These are phyloP conservation scores for Tubosaeta sp. DNA, from an alignment of 768 basidiomycete genomes.

Conservation along the genomic window DNA sequence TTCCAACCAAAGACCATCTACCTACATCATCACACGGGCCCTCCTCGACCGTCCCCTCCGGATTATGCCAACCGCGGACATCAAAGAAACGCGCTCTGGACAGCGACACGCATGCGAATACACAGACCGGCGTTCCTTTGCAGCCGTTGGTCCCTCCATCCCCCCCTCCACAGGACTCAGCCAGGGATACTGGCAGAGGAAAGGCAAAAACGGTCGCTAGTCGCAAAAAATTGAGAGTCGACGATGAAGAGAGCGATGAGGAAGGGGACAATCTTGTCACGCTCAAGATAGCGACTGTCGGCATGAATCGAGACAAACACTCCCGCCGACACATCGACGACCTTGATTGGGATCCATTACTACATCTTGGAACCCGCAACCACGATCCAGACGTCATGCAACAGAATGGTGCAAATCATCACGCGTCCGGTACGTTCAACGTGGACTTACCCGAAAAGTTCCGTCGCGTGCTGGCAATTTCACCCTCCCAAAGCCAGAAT, in stretches of 20 bases:
- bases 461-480: slow-evolving; percentile 59
- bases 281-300: slow-evolving; percentile 20
- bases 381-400: slow-evolving; percentile 14
- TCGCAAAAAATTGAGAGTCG: slow-evolving; percentile 51
- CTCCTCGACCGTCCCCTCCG: background rate
- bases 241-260: slow-evolving; percentile 27
- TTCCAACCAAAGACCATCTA: slow-evolving; percentile 8
- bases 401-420: slow-evolving; percentile 27
- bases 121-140: background rate
- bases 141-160: slow-evolving; percentile 58
- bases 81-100: slow-evolving; percentile 44
- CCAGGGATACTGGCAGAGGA: slow-evolving; percentile 36
- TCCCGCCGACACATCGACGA: slow-evolving; percentile 9
- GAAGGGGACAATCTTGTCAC: slow-evolving; percentile 17
- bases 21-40: background rate
- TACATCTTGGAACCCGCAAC: slow-evolving; percentile 20
- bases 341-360: slow-evolving; percentile 30
- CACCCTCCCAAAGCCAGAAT: slow-evolving; percentile 39
- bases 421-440: slow-evolving; percentile 39
- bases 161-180: slow-evolving; percentile 47
- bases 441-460: slow-evolving; percentile 65
- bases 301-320: slow-evolving; percentile 10
- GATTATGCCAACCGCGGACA: slow-evolving; percentile 17
- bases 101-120: slow-evolving; percentile 18
- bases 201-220: slow-evolving; percentile 32